Evolutionary conservation across 306 rosid genomes (phyloP).

Genomic region (Pterocarpus santalinus): DNA sequence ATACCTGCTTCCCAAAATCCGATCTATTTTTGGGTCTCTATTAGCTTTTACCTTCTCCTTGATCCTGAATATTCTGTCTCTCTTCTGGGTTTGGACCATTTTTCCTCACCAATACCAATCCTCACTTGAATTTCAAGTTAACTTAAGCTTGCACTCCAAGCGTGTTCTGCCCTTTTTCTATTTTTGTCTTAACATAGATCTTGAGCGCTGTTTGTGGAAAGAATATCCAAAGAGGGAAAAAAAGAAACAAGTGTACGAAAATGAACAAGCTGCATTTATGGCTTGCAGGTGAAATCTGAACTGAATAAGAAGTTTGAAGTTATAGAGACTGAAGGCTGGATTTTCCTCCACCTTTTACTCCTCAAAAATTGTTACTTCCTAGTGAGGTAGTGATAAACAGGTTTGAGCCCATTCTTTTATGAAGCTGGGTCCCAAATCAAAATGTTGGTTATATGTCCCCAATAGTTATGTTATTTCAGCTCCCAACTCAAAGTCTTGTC

Average conservation of each 20-base stretch:
- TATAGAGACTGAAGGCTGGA: constrained; percentile 22
- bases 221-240: too few relatives aligned
- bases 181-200: constrained; percentile 49
- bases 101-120: not conserved
- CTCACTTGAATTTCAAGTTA: constrained; percentile 11
- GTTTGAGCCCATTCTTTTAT: constrained; percentile 32
- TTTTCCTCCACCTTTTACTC: constrained; percentile 44
- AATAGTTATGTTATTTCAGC: constrained; percentile 28
- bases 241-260: not conserved
- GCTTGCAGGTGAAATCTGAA: constrained; percentile 41
- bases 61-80: constrained; percentile 42
- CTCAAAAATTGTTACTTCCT: constrained; percentile 53
- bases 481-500: constrained; percentile 53
- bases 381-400: constrained; percentile 41
- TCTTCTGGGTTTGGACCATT: constrained; percentile 28
- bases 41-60: constrained; percentile 22
- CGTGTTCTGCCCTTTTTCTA: not conserved
- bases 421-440: constrained; percentile 48
- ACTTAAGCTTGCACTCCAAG: not conserved
- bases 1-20: constrained; percentile 10
- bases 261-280: constrained; percentile 30
- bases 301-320: not conserved
- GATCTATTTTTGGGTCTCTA: not conserved
- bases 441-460: constrained; percentile 44
- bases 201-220: constrained; percentile 32